Base-by-base conservation (phyloP, 441 rosid species). In the Sinapis alba region DNA sequence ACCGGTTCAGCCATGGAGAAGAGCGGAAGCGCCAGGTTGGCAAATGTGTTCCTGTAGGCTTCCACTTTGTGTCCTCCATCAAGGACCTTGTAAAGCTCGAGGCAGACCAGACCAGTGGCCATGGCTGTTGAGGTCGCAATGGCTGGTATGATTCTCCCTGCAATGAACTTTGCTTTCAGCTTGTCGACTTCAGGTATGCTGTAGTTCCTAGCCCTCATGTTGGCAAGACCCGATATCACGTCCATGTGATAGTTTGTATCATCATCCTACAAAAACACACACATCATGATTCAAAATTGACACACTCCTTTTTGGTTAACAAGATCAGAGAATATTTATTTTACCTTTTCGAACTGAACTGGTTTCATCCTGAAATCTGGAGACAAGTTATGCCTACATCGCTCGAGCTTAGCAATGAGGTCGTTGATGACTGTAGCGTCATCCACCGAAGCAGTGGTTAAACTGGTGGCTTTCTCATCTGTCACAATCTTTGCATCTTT, bases 191-290 rank as follows among this genome's bases (percentile, higher is more conserved):
- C 98, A 1, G 95, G 91, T 74, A 94, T 92, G 81, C 90, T 79
- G 78, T 94, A 94, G 82, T 94, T 94, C 77, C 97, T 89, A 2
- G 98, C 97, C 83, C 98, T 92, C 98, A 92, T 92, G 83, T 94
- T 94, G 27, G 98, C 98, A 26, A 94, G 90, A 45, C 85, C 98
- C 24, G 97, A 90, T 20, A 94, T 92, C 79, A 92, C 58, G 78
- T 94, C 98, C 97, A 94, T 92, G 83, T 94, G 98, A 72, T 85
- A 94, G 84, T 94, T 94, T 23, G 98, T 85, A 69, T 94, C 97
- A 62, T 94, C 98, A 78, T 94, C 98, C 98, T 91, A 88, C 78
- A 82, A 23, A 28, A n/a, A 62, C 24, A 51, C 45, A 38, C 24
- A 45, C 38, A 34, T 41, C 43, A 38, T 1, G 12, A 45, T 43